phyloP scores from a whole-genome alignment of 148 eudicot genomes.

The Camellia japonica region DNA sequence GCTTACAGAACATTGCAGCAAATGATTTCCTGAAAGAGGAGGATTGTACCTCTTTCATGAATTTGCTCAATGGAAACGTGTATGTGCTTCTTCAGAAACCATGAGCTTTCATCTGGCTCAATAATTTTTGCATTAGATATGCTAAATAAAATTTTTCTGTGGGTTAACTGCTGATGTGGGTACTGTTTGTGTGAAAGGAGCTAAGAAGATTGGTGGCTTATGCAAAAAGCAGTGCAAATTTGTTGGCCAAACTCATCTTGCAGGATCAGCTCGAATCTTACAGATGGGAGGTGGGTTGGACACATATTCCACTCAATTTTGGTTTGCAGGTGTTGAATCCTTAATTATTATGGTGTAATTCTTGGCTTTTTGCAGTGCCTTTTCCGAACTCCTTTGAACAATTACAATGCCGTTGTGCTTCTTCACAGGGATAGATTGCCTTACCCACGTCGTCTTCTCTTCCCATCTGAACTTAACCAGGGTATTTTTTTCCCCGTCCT shows the following conservation, averaged over 20 bases:
- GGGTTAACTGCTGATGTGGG: not conserved
- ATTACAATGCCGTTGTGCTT: conserved; percentile 85
- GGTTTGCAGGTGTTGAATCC: not conserved
- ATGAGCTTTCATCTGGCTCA: not conserved
- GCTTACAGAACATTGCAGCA: not conserved
- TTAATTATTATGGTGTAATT: conserved; percentile 9
- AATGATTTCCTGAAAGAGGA: not conserved
- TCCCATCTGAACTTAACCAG: conserved; percentile 79
- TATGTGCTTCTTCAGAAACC: not conserved
- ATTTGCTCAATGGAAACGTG: not conserved
- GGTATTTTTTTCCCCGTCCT: conserved; percentile 36
- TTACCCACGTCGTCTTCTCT: conserved; percentile 74
- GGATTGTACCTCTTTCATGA: not conserved
- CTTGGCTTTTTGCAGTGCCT: conserved; percentile 59
- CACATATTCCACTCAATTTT: not conserved
- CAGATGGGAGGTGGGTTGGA: conserved; percentile 76
- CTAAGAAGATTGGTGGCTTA: conserved; percentile 81
- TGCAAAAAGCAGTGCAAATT: conserved; percentile 81
- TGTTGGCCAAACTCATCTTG: conserved; percentile 62
- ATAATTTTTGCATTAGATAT: not conserved
- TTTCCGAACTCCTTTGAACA: conserved; percentile 92
- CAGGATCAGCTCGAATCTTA: conserved; percentile 48
- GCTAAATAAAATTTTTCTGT: not conserved
- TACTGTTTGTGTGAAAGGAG: conserved; percentile 45
- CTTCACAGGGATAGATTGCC: conserved; percentile 80